Evolutionary conservation across 2,329 filamentous ascomycete species (phyloP).

Genomic region (Alternaria rosae): DNA sequence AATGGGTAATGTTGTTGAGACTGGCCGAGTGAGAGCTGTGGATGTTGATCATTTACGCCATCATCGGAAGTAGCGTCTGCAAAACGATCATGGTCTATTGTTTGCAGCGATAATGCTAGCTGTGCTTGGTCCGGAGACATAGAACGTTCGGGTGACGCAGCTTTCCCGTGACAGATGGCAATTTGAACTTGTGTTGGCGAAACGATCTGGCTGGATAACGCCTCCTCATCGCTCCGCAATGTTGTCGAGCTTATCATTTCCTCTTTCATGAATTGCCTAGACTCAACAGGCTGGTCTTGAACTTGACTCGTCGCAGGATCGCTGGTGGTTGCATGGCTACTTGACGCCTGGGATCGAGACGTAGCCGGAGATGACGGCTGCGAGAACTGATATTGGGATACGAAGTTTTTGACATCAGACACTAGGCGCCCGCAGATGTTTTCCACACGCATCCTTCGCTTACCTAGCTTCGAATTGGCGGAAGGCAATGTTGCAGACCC

Average conservation of each 20-base stretch:
- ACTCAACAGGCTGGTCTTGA: background rate
- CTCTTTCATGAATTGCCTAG: background rate
- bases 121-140: slow-evolving; percentile 11
- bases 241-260: background rate
- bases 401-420: slow-evolving; percentile 72
- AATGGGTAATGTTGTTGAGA: slow-evolving; percentile 16
- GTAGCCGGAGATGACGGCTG: slow-evolving; percentile 66
- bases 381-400: slow-evolving; percentile 65
- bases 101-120: slow-evolving; percentile 38
- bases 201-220: background rate
- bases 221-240: background rate
- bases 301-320: slow-evolving; percentile 27
- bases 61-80: slow-evolving; percentile 53
- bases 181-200: slow-evolving; percentile 4
- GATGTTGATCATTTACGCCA: slow-evolving; percentile 24
- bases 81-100: slow-evolving; percentile 52
- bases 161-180: slow-evolving; percentile 2
- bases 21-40: slow-evolving; percentile 11
- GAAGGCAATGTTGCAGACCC: slow-evolving; percentile 16
- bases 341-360: slow-evolving; percentile 53
- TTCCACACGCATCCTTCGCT: slow-evolving; percentile 69
- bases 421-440: slow-evolving; percentile 71
- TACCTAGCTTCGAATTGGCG: slow-evolving; percentile 64
- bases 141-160: slow-evolving; percentile 1
- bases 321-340: slow-evolving; percentile 25